phyloP scores from a whole-genome alignment of 345 rosid genomes.

The Adansonia digitata region DNA sequence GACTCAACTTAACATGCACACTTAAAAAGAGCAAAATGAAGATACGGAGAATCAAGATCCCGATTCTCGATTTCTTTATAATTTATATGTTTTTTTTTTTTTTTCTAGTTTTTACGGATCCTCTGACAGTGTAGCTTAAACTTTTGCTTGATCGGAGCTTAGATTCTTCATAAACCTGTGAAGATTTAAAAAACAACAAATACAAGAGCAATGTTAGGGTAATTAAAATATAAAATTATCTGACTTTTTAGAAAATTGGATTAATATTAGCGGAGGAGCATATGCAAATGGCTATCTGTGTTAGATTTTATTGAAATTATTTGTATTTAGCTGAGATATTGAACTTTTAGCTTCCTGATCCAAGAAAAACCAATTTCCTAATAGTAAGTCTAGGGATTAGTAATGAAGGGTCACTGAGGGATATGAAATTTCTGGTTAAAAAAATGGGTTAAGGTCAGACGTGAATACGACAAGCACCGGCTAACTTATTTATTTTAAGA shows the following conservation, averaged over 20 bases:
- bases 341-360: conserved; percentile 12
- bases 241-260: background rate
- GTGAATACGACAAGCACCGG: conserved; percentile 12
- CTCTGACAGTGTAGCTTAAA: background rate
- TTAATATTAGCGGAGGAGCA: background rate
- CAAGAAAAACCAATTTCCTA: conserved; percentile 11
- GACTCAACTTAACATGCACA: background rate
- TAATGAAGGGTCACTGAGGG: conserved; percentile 2
- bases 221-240: background rate
- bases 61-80: background rate
- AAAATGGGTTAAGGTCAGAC: background rate
- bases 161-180: conserved; percentile 61
- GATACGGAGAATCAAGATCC: background rate
- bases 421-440: conserved; percentile 11
- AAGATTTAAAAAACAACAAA: conserved; percentile 8
- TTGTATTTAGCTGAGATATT: background rate
- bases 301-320: background rate
- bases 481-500: conserved; percentile 10
- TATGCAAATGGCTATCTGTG: background rate
- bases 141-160: conserved; percentile 34
- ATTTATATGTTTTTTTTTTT: background rate
- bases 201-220: background rate
- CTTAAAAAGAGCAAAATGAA: background rate
- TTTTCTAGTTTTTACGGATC: background rate
- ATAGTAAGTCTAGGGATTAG: conserved; percentile 19